Conservation (phyloP, 148 eudicot genomes). For the Nepenthes mirabilis region DNA sequence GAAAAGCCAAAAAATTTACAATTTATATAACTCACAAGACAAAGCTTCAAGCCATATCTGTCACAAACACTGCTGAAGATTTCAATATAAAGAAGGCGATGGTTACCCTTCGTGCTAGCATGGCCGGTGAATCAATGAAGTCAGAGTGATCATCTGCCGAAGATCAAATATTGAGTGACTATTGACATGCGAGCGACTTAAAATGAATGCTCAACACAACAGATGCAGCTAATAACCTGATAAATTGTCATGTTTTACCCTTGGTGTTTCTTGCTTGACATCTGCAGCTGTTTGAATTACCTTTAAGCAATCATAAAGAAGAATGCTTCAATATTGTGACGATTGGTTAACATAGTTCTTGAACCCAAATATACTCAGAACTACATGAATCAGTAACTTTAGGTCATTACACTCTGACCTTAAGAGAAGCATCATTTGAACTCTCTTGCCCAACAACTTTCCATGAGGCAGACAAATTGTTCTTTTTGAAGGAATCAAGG, state of each 20-base stretch:
- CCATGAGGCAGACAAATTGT: slow-evolving; percentile 73
- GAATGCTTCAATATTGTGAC: background rate
- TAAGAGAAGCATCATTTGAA: slow-evolving; percentile 15
- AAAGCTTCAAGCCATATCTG: background rate
- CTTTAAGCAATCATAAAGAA: slow-evolving; percentile 20
- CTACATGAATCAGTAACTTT: background rate
- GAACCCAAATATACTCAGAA: background rate
- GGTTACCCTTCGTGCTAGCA: slow-evolving; percentile 60
- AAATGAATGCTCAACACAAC: background rate
- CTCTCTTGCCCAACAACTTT: slow-evolving; percentile 37
- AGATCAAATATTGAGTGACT: slow-evolving; percentile 4
- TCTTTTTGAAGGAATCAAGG: slow-evolving; percentile 54
- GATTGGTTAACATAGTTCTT: background rate
- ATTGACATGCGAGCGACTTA: background rate
- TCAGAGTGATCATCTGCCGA: slow-evolving; percentile 39
- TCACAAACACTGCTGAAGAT: background rate
- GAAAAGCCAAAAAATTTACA: slow-evolving; percentile 5
- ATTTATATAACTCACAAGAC: background rate
- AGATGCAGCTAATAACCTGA: slow-evolving; percentile 18
- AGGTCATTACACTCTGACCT: slow-evolving; percentile 16
- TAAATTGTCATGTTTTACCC: slow-evolving; percentile 28
- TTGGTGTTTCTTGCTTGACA: slow-evolving; percentile 29
- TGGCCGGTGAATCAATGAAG: slow-evolving; percentile 51
- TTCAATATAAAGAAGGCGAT: background rate
- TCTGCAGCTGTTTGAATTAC: slow-evolving; percentile 20